Evolutionary conservation across 768 basidiomycete genomes (phyloP).

Genomic region (Leccinum truebloodii): DNA sequence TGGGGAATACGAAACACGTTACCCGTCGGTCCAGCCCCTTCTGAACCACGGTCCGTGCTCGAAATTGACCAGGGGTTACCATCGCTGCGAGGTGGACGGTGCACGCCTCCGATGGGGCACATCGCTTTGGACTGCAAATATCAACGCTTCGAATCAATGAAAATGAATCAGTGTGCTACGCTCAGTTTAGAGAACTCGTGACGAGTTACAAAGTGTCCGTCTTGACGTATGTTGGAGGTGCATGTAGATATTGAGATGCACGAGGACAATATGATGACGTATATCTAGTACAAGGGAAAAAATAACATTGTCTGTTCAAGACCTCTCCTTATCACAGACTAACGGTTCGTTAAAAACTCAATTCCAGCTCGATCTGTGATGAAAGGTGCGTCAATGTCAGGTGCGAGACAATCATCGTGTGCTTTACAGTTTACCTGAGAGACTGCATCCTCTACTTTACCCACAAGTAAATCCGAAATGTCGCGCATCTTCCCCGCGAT

Average conservation of each 20-base stretch:
- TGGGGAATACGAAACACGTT: too few relatives aligned
- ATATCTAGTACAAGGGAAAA: not conserved
- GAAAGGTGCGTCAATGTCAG: not conserved
- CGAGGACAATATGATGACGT: not conserved
- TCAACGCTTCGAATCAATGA: too few relatives aligned
- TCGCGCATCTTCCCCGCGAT: constrained; percentile 18
- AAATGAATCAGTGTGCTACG: too few relatives aligned
- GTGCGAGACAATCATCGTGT: not conserved
- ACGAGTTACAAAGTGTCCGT: not conserved
- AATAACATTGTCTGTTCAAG: too few relatives aligned
- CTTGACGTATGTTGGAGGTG: not conserved
- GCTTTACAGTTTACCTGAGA: constrained; percentile 1
- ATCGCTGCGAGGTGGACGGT: too few relatives aligned
- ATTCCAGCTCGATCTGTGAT: constrained; percentile 7
- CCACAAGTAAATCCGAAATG: constrained; percentile 7
- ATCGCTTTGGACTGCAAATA: too few relatives aligned
- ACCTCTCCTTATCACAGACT: not conserved
- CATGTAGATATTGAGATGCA: not conserved
- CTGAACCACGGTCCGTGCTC: too few relatives aligned
- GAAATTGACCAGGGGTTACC: too few relatives aligned
- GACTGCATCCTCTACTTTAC: constrained; percentile 15
- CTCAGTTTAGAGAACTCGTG: too few relatives aligned
- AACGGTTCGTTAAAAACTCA: not conserved
- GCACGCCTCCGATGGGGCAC: too few relatives aligned
- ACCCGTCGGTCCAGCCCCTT: too few relatives aligned